Base-by-base conservation (phyloP, 2,329 filamentous ascomycete species). In the Aspergillus sojae region DNA sequence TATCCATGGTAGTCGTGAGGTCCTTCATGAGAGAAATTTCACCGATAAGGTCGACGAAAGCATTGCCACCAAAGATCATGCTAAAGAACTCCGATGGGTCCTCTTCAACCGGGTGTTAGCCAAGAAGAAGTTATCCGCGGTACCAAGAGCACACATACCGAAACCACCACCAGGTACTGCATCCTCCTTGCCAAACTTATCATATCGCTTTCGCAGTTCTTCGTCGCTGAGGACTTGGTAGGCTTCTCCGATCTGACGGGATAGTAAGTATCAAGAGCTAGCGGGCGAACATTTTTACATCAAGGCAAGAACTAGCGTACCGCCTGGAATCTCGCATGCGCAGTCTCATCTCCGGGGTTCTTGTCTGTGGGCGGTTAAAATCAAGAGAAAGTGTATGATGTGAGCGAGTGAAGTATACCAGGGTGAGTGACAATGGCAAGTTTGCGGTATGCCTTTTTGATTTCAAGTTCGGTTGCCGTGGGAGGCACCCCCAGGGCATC, bases 1-100 rank as follows among this genome's bases (percentile, higher is more conserved):
- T 98, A 74, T 99, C 95, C 94, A 99, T 98, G 52, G 94, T 97
- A 74, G 93, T 93, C 21, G 94, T 98, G 60, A 99, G 85, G 75
- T 99, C 95, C 83, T 97, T 98, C 92, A 99, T 97, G 62, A 99
- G 88, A 57, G 92, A 95, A 71, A 99, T 97, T 84, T 99, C 95
- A 70, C 95, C 95, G 74, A 99, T 98, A 85, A 95, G 93, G 82
- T 99, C 94, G 65, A 91, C 85, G 74, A 99, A 99, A 14, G 94
- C 93, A 72, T 97, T 94, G 65, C 95, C 95, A 71, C 95, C 95
- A 75, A 99, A 99, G 71, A 99, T 99, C 84, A 94, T 96, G 73
- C 91, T 91, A 82, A 99, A 99, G 86, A 99, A 99, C 80, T 99
- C 95, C 68, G 93, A 87, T 1, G 95, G 95, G 78, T 99, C 95